Evolutionary conservation across 371 early-diverging fungal genomes (phyloP).

Genomic region (Paraphysoderma sedebokerense): DNA sequence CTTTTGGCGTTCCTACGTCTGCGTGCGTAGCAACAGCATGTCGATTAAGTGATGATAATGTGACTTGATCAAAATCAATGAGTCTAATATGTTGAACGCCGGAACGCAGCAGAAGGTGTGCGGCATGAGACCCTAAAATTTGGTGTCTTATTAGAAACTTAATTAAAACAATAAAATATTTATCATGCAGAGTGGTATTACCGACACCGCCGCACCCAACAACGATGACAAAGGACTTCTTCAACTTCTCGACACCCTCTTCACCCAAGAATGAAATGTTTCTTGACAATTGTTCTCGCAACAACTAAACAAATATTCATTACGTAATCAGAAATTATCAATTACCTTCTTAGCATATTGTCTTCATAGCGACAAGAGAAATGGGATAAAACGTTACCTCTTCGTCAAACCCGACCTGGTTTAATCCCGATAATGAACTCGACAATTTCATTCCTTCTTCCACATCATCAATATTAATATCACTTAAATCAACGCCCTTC

Average conservation of each 20-base stretch:
- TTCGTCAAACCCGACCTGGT: too few species aligned
- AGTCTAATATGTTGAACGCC: conserved; percentile 74
- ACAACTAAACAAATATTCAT: too few species aligned
- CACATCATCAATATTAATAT: too few species aligned
- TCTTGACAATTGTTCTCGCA: conserved; percentile 68
- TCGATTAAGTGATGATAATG: conserved; percentile 72
- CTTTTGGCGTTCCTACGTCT: conserved; percentile 83
- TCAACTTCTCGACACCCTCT: conserved; percentile 42
- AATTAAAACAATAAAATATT: background rate
- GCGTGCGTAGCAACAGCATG: conserved; percentile 76
- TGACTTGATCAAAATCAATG: conserved; percentile 92
- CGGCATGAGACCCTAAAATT: conserved; percentile 51
- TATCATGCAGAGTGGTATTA: conserved; percentile 16
- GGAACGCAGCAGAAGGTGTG: conserved; percentile 73
- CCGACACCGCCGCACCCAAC: conserved; percentile 93
- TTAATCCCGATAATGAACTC: too few species aligned
- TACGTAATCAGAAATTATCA: too few species aligned
- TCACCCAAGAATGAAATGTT: conserved; percentile 76
- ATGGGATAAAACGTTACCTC: too few species aligned
- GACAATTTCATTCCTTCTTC: too few species aligned
- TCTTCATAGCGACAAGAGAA: too few species aligned
- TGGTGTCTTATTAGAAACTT: background rate
- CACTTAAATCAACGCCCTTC: too few species aligned
- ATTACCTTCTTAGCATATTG: too few species aligned
- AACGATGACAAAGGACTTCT: conserved; percentile 70